Conservation (phyloP, 306 rosid genomes). For the Pterocarpus macrocarpus region DNA sequence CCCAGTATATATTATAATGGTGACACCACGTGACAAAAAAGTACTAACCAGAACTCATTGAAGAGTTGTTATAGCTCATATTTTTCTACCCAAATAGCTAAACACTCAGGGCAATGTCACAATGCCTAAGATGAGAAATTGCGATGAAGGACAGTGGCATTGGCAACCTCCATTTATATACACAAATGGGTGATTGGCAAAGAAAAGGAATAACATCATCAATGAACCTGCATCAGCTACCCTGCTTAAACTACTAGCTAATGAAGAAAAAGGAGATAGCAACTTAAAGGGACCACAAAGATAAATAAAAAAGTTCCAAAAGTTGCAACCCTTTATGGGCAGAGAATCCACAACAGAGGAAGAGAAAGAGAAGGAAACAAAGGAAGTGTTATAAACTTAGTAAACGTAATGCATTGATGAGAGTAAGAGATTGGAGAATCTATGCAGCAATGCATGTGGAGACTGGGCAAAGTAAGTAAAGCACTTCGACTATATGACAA, state of each 20-base stretch:
- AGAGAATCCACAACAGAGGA: too few relatives aligned
- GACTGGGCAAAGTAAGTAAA: too few relatives aligned
- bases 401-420: too few relatives aligned
- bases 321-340: too few relatives aligned
- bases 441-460: too few relatives aligned
- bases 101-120: constrained; percentile 45
- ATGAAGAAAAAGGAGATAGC: too few relatives aligned
- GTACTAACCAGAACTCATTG: constrained; percentile 77
- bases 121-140: constrained; percentile 60
- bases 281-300: too few relatives aligned
- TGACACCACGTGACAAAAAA: constrained; percentile 27
- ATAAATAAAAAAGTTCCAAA: too few relatives aligned
- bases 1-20: not conserved
- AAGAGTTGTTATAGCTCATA: constrained; percentile 77
- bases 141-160: constrained; percentile 65
- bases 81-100: constrained; percentile 43
- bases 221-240: constrained; percentile 67
- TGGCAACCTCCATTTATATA: constrained; percentile 69
- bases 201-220: constrained; percentile 50
- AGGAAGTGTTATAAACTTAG: too few relatives aligned
- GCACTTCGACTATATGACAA: too few relatives aligned
- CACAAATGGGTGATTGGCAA: constrained; percentile 52
- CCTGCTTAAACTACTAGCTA: constrained; percentile 42
- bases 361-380: too few relatives aligned
- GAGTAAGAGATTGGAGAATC: too few relatives aligned